Base-by-base conservation (phyloP, 2,329 filamentous ascomycete species). In the Aureobasidium leucospermi region DNA sequence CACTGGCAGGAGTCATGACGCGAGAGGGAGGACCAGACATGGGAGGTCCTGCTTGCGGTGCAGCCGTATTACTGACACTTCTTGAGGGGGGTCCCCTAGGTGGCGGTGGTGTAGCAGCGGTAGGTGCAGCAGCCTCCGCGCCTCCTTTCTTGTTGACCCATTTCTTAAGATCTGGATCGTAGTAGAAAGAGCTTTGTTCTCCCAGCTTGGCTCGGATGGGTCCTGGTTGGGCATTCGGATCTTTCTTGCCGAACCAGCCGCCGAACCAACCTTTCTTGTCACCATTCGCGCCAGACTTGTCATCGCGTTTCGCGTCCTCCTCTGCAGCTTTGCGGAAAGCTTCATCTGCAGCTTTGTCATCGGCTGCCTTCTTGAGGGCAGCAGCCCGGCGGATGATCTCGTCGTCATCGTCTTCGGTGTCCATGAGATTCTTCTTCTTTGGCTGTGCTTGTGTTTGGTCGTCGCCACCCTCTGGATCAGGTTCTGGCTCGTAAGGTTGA, bases 111-210 rank as follows among this genome's bases (percentile, higher is more conserved):
- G 91, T 75, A 29, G 77, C 70, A n/a, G 76, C 74, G 28, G 79
- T 71, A 32, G 81, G 78, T 63, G 84, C 81, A 3, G 82, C 77
- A 29, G 81, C 77, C 8, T 88, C 86, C 7, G 83, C 81, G 13
- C 77, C 77, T 11, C 86, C 86, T 71, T 96, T 96, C 79, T 96
- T 96, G 78, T 99, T 97, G 71, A 99, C 81, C 95, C 95, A 99
- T 71, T 94, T 91, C 78, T 96, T 95, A 56, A 96, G 82, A n/a
- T 96, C 89, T 2, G 91, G 88, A 69, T 99, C 94, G 68, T 94
- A 99, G 65, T 93, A 87, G 73, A 99, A 96, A 47, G 86, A 90
- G 72, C 85, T 96, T 69, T 94, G 85, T 73, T 99, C 95, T 62
- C 93, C 95, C 8, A 99, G 82, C 69, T 99, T 99, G 63, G 95